phyloP scores from a whole-genome alignment of 192 early-diverging fungal genomes.

The Phlyctochytrium planicorne region DNA sequence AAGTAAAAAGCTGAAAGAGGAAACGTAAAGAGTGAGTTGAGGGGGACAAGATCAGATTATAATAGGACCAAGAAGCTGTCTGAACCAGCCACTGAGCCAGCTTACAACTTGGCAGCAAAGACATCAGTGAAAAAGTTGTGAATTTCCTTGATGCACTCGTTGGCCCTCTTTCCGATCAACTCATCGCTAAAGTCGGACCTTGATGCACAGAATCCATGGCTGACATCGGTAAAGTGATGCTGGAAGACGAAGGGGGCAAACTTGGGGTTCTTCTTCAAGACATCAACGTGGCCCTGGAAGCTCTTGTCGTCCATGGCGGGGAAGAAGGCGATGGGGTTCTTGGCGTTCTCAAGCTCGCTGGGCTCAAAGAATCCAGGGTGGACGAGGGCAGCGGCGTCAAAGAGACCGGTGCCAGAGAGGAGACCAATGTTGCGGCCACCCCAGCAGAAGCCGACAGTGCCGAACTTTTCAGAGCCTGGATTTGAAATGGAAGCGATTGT shows the following conservation, averaged over 20 bases:
- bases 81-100: no score
- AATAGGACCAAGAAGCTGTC: no score
- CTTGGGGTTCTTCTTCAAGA: constrained; percentile 3
- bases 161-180: constrained; percentile 7
- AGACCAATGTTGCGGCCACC: constrained; percentile 6
- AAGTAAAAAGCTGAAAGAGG: no score
- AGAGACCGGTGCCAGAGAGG: neutral
- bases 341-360: neutral
- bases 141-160: constrained; percentile 12
- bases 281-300: constrained; percentile 4
- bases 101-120: no score
- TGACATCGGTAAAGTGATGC: constrained; percentile 15
- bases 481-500: no score
- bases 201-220: constrained; percentile 23
- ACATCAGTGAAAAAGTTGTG: constrained; percentile 11
- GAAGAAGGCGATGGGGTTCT: constrained; percentile 9
- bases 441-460: constrained; percentile 21
- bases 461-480: constrained; percentile 14
- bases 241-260: neutral
- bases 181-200: constrained; percentile 19
- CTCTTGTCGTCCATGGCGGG: constrained; percentile 21
- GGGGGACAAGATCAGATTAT: no score
- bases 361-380: constrained; percentile 15
- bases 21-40: no score
- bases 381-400: constrained; percentile 7